These are phyloP conservation scores for Athelia psychrophila DNA, from an alignment of 1,284 basidiomycete species.

Conservation along the genomic window DNA sequence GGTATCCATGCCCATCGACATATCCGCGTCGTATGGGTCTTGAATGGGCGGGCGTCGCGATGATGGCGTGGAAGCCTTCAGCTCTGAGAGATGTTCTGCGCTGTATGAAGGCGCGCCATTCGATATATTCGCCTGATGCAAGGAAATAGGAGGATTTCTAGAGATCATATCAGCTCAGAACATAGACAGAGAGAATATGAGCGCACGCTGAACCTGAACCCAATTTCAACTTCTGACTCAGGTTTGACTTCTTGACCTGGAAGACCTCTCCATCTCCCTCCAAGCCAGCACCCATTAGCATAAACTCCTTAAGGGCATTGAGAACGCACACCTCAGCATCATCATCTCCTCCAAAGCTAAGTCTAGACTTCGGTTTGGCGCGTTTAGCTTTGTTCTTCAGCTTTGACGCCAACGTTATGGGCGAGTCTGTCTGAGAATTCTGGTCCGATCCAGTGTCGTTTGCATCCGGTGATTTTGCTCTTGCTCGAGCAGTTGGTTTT, in stretches of 20 bases:
- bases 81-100: conserved; percentile 73
- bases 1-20: conserved; percentile 38
- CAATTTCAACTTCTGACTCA: conserved; percentile 63
- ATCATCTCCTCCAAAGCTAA: conserved; percentile 84
- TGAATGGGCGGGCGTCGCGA: conserved; percentile 43
- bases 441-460: conserved; percentile 19
- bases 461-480: conserved; percentile 39
- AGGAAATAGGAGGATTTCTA: conserved; percentile 32
- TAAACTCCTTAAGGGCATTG: conserved; percentile 12
- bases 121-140: conserved; percentile 54
- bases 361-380: conserved; percentile 56
- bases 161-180: conserved; percentile 6
- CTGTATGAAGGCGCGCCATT: conserved; percentile 64
- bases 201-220: conserved; percentile 48
- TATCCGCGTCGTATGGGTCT: conserved; percentile 48
- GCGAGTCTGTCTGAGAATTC: conserved; percentile 33
- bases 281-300: conserved; percentile 32
- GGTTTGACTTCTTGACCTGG: conserved; percentile 72
- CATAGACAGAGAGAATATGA: conserved; percentile 8
- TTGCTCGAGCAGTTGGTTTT: conserved; percentile 48
- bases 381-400: conserved; percentile 68
- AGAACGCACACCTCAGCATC: conserved; percentile 60
- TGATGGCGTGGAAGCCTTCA: conserved; percentile 79
- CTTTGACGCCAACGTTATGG: conserved; percentile 57
- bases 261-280: conserved; percentile 61